phyloP scores from a whole-genome alignment of 1,139 yeast species.

The Candida sp. region DNA sequence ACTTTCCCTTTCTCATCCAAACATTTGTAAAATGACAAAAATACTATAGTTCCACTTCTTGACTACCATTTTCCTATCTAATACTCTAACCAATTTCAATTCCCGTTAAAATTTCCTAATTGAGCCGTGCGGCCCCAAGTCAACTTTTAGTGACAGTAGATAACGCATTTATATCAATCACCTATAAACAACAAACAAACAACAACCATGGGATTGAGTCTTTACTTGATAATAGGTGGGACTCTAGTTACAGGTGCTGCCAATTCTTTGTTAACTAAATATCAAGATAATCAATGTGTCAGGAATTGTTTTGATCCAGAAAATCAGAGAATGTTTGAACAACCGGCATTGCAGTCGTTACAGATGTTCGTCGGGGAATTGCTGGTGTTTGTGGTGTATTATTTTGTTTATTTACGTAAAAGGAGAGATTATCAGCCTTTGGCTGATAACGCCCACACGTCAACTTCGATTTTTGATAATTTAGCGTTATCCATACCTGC shows the following conservation, averaged over 20 bases:
- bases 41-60: no score
- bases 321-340: slow-evolving; percentile 54
- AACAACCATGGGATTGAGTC: slow-evolving; percentile 7
- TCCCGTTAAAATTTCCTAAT: neutral
- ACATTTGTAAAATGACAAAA: no score
- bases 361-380: slow-evolving; percentile 83
- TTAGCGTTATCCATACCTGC: slow-evolving; percentile 56
- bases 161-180: no score
- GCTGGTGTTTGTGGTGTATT: slow-evolving; percentile 46
- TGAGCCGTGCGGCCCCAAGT: neutral
- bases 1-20: no score
- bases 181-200: slow-evolving; percentile 3
- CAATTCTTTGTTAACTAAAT: slow-evolving; percentile 73
- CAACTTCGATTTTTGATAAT: slow-evolving; percentile 19
- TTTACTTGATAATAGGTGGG: slow-evolving; percentile 38
- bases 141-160: neutral
- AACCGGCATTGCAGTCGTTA: slow-evolving; percentile 75
- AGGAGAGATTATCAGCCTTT: slow-evolving; percentile 16
- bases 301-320: slow-evolving; percentile 49
- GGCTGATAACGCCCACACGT: slow-evolving; percentile 8
- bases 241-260: slow-evolving; percentile 68
- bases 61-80: no score
- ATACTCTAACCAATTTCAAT: no score
- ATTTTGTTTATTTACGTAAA: slow-evolving; percentile 19
- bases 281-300: slow-evolving; percentile 76